Percentiles rank a stretch among this genome's conserved stretches.
phyloP scores from a whole-genome alignment of 345 rosid species.

The Eucalyptus sideroxylon region DNA sequence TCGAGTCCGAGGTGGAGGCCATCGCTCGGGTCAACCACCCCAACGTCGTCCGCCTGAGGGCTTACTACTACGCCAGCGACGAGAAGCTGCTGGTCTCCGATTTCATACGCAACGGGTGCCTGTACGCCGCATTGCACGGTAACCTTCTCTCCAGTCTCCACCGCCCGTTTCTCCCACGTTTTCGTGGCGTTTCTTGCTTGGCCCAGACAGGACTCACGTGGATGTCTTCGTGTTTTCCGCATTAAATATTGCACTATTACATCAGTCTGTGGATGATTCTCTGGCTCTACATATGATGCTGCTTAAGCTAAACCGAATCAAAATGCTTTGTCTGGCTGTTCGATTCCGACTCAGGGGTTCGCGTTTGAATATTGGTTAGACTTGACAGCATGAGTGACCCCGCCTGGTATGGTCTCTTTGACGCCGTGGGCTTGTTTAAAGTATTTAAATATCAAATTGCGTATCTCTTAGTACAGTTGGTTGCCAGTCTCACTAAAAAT shows the following conservation, averaged over 20 bases:
- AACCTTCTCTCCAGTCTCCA: conserved; percentile 1
- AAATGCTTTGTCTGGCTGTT: background rate
- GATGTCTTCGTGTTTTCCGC: background rate
- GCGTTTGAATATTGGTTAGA: background rate
- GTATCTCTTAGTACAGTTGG: background rate
- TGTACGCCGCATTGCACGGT: conserved; percentile 78
- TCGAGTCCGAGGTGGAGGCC: conserved; percentile 75
- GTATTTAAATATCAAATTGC: background rate
- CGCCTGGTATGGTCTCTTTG: background rate
- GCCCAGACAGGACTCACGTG: background rate
- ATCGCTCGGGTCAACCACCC: conserved; percentile 71
- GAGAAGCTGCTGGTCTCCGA: conserved; percentile 84
- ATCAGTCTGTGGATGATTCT: background rate
- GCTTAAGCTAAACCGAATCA: background rate
- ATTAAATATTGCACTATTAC: background rate
- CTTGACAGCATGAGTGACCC: background rate
- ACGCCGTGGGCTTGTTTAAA: background rate
- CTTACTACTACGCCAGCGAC: conserved; percentile 75
- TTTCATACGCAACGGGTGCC: conserved; percentile 68
- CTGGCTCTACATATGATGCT: background rate
- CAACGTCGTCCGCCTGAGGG: conserved; percentile 63
- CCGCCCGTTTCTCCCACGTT: background rate
- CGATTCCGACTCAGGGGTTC: background rate
- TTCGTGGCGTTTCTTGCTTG: background rate
- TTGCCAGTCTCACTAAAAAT: background rate